Evolutionary conservation across 805 yeast species (phyloP), one percentile per base, ranked within the genome.

Genomic region (Ogataea chonburiensis): DNA sequence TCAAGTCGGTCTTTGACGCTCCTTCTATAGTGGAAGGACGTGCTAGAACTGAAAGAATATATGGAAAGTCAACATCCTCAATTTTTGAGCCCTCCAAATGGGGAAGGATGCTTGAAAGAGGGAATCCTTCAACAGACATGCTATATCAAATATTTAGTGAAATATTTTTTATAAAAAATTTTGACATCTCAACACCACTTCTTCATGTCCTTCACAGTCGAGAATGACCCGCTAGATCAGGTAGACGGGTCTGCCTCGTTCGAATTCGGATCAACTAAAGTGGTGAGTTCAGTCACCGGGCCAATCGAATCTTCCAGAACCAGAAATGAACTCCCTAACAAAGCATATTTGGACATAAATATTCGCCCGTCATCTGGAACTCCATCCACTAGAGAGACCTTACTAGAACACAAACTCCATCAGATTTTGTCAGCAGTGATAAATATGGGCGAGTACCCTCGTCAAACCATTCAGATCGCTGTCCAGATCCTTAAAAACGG

Each of bases 201-300:
- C 24, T 8, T 10, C 20, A 36, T 42, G 44, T 34, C 40, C 5
- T 26, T 49, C 20, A 25, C 17, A 11, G 45, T 49, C 7, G 28
- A 47, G 21, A 43, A 28, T 6, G 58, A 52, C 17, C 21, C 50
- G 4, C 60, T 86, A 31, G 62, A 65, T 37, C 73, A 77, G 44
- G 91, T 81, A 2, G 96, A 87, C 57, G 97, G 97, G 1, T 85
- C 95, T 1, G 79, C 91, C 1, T 72, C 72, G 16, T 66, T 79
- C 38, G 55, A 62, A 11, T 56, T 63, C n/a, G 76, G 73, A 2
- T 58, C 58, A 12, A 75, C 83, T 1, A 73, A 73, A 38, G 79
- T 84, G 3, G 61, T 89, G 2, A 77, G 81, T 27, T 79, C 96
- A 0, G 89, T 91, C 1, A 74, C 89, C 1, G 98, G 98, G 0